phyloP scores from a whole-genome alignment of 78 protist genomes.

The Dictyostelium capitatum region DNA sequence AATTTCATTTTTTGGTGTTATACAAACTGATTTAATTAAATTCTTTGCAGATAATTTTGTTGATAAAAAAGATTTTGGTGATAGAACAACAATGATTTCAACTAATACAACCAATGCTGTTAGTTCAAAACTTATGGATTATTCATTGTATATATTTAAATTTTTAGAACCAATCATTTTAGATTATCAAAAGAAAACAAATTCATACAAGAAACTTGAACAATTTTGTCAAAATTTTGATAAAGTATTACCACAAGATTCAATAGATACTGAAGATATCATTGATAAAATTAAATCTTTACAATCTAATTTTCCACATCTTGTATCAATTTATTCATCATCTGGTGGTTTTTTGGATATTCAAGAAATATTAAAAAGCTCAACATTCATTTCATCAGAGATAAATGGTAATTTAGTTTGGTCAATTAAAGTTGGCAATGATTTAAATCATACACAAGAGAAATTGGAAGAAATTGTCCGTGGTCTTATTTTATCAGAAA shows the following conservation, averaged over 20 bases:
- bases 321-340: neutral
- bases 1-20: neutral
- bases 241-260: neutral
- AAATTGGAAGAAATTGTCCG: conserved; percentile 20
- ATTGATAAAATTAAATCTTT: neutral
- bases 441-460: conserved; percentile 10
- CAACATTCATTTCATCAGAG: neutral
- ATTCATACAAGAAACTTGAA: too few relatives aligned
- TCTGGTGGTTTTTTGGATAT: conserved; percentile 13
- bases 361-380: neutral
- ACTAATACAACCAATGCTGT: neutral
- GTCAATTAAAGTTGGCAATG: neutral
- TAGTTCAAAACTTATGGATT: conserved; percentile 17
- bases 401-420: neutral
- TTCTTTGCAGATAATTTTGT: neutral
- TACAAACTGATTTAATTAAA: neutral
- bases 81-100: conserved; percentile 2
- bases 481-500: conserved; percentile 18
- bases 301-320: neutral
- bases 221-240: neutral
- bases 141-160: neutral
- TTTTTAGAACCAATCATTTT: conserved; percentile 10
- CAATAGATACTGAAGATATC: neutral
- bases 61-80: neutral
- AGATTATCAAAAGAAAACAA: neutral